Base-by-base conservation (phyloP, 2,329 filamentous ascomycete genomes). In the Lomentospora prolificans region DNA sequence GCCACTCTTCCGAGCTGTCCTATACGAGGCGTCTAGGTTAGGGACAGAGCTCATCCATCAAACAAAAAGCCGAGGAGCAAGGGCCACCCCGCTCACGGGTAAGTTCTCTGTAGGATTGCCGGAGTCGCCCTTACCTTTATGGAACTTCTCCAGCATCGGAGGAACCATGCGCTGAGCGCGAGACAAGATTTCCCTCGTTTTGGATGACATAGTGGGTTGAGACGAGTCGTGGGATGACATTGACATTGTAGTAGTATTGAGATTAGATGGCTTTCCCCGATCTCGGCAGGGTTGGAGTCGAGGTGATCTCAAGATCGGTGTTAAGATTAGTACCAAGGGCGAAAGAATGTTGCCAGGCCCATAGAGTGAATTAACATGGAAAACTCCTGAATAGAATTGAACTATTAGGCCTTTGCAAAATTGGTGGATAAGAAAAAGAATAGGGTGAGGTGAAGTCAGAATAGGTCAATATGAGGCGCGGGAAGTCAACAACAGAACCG, bases 81-180 rank as follows among this genome's bases (percentile, higher is more conserved):
- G 19, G 3, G 2, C 9, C 14, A 22, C 5, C 17, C 17, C n/a
- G n/a, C n/a, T n/a, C n/a, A n/a, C n/a, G n/a, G n/a, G n/a, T n/a
- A 33, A 12, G 30, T 6, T 6, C 12, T 33, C 30, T 33, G 6
- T 33, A 6, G 30, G 30, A 12, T 12, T 33, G 12, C 30, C n/a
- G n/a, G 3, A 14, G 14, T 10, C 5, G 31, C 10, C 61, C 72
- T 51, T 67, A 90, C 92, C 94, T 79, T 99, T 99, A 73, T 97
- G 94, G 68, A 97, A 97, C 66, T 82, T 89, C 67, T 94, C 89
- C 55, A 96, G 80, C 89, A 99, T 89, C 9, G 94, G 94, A 61
- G 94, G 94, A 58, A 99, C 82, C 75, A 99, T 87, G 68, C 86
- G 89, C 77, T 86, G 87, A 66, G 91, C 90, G 71, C 89, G 92